Evolutionary conservation across 2,329 filamentous ascomycete genomes (phyloP), one percentile per base, ranked within the genome.

Genomic region (Trichoderma sp.): DNA sequence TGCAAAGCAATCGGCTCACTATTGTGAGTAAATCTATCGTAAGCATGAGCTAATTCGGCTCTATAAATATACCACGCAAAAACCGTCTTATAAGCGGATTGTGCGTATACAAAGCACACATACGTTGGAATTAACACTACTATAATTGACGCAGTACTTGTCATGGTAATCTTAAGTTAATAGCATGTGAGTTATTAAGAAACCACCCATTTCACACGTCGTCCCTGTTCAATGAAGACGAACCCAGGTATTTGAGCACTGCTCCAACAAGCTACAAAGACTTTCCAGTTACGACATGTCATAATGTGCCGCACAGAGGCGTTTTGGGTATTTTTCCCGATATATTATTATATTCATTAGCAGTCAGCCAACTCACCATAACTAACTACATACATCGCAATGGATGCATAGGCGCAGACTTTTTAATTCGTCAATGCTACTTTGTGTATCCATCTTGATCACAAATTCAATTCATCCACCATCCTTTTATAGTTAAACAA

Each of bases 401-500:
- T 28, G 21, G 37, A 21, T 61, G 37, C 54, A 18, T 37, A n/a
- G 18, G 21, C 16, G 11, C 34, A 34, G 34, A n/a, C 4, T 26
- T 26, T 6, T 21, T n/a, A 30, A 30, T 49, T 21, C 21, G 18
- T 32, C 52, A 28, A 28, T n/a, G 63, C 18, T 46, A 65, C 46
- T 14, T 18, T 6, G 8, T 37, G 37, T 49, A 52, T 52, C n/a
- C 52, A 28, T 34, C 6, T 5, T 65, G 8, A 65, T 56, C 61
- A 24, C 8, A 32, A 56, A 43, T 43, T 43, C 21, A 32, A 21
- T 55, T 1, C 16, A 56, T 37, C 63, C 63, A 66, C 63, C 63
- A 66, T 56, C 63, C 63, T 66, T 49, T 49, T 66, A 13, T 3
- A 66, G 63, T 66, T 34, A 66, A 37, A 54, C 39, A 21, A 26